Evolutionary conservation across 2,329 filamentous ascomycete species (phyloP).

Genomic region (Nakataea oryzae): DNA sequence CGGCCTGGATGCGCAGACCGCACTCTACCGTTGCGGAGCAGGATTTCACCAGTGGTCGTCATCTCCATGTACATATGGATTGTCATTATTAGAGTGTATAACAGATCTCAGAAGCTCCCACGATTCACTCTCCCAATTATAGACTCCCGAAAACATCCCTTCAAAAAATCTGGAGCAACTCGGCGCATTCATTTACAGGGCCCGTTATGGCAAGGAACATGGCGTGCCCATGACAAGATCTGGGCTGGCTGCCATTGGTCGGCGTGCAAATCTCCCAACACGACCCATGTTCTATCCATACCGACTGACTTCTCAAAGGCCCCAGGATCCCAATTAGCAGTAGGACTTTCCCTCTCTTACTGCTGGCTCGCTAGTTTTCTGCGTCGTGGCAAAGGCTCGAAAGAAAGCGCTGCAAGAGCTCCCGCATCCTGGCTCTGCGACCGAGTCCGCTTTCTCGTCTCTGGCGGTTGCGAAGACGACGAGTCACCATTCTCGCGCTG

Average conservation of each 20-base stretch:
- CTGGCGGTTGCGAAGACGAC: not conserved
- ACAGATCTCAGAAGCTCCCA: not conserved
- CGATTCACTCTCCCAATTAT: not conserved
- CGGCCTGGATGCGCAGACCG: not conserved
- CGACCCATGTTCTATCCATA: no score
- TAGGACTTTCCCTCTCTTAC: not conserved
- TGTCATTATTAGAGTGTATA: not conserved
- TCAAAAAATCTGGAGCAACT: not conserved
- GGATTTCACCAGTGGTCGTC: not conserved
- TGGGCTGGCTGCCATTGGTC: no score
- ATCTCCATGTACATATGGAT: not conserved
- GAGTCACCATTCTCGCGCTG: slow-evolving; percentile 1
- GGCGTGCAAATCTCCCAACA: not conserved
- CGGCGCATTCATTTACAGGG: not conserved
- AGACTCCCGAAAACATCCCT: not conserved
- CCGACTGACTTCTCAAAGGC: not conserved
- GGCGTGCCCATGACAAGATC: not conserved
- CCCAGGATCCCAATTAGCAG: not conserved
- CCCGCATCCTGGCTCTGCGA: not conserved
- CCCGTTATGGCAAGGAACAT: not conserved
- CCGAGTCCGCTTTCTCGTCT: not conserved
- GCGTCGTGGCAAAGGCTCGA: not conserved
- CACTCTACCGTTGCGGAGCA: not conserved
- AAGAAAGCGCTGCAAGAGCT: not conserved
- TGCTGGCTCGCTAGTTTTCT: not conserved